These are phyloP conservation scores for Raphanus sativus DNA, from an alignment of 345 rosid genomes.

Conservation along the genomic window DNA sequence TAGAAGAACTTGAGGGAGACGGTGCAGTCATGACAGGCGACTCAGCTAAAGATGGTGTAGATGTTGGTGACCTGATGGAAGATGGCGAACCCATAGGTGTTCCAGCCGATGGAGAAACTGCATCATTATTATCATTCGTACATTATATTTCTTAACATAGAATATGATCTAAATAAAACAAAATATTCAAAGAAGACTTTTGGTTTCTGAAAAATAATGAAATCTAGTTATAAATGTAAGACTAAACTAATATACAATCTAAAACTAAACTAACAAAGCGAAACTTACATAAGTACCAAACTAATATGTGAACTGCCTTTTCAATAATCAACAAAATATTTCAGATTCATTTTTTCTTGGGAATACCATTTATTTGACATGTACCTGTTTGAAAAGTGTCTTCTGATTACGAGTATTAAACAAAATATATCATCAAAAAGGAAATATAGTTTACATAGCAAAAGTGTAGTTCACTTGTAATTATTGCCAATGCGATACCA, in stretches of 20 bases:
- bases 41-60: neutral
- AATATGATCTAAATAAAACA: neutral
- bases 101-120: neutral
- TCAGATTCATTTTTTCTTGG: neutral
- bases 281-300: neutral
- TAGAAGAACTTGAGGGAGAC: neutral
- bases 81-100: neutral
- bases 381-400: too few relatives aligned
- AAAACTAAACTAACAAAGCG: neutral
- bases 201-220: too few relatives aligned
- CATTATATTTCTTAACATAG: neutral
- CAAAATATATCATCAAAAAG: neutral
- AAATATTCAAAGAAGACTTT: too few relatives aligned
- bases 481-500: neutral
- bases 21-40: neutral
- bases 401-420: neutral
- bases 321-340: neutral
- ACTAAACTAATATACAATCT: neutral
- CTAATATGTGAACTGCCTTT: neutral
- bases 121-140: neutral
- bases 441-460: neutral
- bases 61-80: neutral
- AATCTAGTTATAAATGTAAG: too few relatives aligned
- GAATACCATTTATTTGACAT: too few relatives aligned
- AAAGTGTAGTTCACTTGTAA: neutral